These are phyloP conservation scores for Russula ochroleuca DNA, from an alignment of 768 basidiomycete species.

Conservation along the genomic window DNA sequence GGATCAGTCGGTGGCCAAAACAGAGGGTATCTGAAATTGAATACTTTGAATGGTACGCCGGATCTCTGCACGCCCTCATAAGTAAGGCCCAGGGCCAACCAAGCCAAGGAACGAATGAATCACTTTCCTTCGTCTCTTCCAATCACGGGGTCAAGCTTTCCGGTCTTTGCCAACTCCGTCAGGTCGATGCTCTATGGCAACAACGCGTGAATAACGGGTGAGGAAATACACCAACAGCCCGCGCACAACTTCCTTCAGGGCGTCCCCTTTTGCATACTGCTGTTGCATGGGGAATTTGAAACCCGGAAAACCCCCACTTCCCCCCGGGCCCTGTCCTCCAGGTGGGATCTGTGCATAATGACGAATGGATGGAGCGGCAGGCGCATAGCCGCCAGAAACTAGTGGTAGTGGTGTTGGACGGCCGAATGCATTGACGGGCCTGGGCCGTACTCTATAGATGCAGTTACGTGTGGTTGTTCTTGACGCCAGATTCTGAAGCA, in stretches of 20 bases:
- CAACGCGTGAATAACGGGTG: not conserved
- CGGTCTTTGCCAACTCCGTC: slow-evolving; percentile 75
- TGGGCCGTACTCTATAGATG: not conserved
- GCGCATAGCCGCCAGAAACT: not conserved
- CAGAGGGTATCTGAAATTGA: slow-evolving; percentile 29
- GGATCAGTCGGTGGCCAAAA: slow-evolving; percentile 1
- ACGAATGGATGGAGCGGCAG: slow-evolving; percentile 27
- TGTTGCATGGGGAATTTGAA: slow-evolving; percentile 46
- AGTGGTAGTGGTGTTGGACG: not conserved
- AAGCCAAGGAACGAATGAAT: not conserved
- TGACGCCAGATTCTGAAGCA: slow-evolving; percentile 9
- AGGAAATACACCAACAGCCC: not conserved
- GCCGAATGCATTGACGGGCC: not conserved
- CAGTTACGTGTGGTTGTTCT: slow-evolving; percentile 5
- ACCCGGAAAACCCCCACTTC: slow-evolving; percentile 53
- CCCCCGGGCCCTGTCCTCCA: slow-evolving; percentile 34
- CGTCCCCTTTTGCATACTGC: slow-evolving; percentile 75
- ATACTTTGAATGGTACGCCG: slow-evolving; percentile 85
- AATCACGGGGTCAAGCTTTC: slow-evolving; percentile 88
- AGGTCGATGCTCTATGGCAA: slow-evolving; percentile 65
- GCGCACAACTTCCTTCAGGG: slow-evolving; percentile 73
- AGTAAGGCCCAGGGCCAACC: not conserved
- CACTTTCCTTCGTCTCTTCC: slow-evolving; percentile 74
- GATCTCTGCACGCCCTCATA: slow-evolving; percentile 51
- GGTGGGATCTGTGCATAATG: slow-evolving; percentile 49